Base-by-base conservation (phyloP, 768 basidiomycete genomes). In the Podaxis rugospora region DNA sequence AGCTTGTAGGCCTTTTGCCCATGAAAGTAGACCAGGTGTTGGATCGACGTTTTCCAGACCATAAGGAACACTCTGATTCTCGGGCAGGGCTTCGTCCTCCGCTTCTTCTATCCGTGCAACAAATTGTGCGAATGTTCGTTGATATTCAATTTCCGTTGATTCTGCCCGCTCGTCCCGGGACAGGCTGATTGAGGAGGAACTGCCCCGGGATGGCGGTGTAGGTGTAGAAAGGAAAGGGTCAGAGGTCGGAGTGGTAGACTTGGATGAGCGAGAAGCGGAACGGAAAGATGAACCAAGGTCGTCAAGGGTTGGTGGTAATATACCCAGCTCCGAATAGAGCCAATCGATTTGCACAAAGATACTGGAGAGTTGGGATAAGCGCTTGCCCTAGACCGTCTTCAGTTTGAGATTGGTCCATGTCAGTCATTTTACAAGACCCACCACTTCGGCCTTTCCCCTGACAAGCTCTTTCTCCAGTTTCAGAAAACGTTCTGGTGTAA, bases 401-500 rank as follows among this genome's bases (percentile, higher is more conserved):
- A 52, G 25, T 23, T 23, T 18, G 10, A 9, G 18, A 14, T 11
- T 27, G 27, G 10, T 13, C 47, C 21, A 44, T 37, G 32, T 18
- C n/a, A 37, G 0, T 51, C 11, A 1, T 14, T 14, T 51, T n/a
- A 51, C 32, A 42, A n/a, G 32, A 78, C 90, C 68, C 66, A 93
- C 90, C 57, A 93, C 81, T 82, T 95, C 93, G n/a, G 83, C 82
- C 72, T 93, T 93, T 10, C 91, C 92, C 56, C 89, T 79, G 9
- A 90, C 86, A 16, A 94, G 81, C 67, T 95, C 92, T 69, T 90
- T 89, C 78, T 95, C 92, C 4, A 95, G 76, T 66, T 78, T 87
- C 50, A 84, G 80, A 68, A 95, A 92, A 11, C 90, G 82, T 64
- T 94, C 92, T 0, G 89, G 87, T 10, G 86, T 88, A 14, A 94